Conservation (phyloP, 176 grass and related monocot genomes). For the Phyllostachys edulis region DNA sequence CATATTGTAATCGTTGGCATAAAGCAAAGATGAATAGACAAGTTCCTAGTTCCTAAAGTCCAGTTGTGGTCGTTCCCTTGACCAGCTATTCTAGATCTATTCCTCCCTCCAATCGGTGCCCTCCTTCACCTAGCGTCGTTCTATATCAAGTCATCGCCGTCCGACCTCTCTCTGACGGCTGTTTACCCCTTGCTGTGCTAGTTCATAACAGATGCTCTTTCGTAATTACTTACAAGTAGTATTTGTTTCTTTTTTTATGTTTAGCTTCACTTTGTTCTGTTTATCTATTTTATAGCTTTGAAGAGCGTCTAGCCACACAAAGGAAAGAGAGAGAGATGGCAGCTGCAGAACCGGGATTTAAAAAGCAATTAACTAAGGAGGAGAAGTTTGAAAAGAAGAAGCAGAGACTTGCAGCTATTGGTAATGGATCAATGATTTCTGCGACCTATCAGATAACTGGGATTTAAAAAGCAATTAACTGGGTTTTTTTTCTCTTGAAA, state of each 20-base stretch:
- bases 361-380: conserved; percentile 75
- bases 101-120: no score
- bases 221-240: conserved; percentile 10
- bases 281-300: conserved; percentile 65
- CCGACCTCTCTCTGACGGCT: no score
- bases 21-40: no score
- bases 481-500: neutral
- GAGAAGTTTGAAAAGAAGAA: conserved; percentile 95
- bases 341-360: conserved; percentile 72
- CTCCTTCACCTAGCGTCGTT: no score
- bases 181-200: no score
- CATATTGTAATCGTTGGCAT: no score
- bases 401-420: conserved; percentile 93
- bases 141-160: no score
- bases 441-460: neutral
- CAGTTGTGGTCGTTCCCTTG: no score
- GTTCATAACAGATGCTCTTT: no score
- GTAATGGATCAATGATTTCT: conserved; percentile 41
- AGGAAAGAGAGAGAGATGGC: conserved; percentile 87
- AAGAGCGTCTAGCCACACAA: conserved; percentile 80
- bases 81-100: no score
- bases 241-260: neutral
- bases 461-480: neutral
- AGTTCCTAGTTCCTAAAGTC: no score
- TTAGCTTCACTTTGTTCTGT: conserved; percentile 16